Base-by-base conservation (phyloP, 108 stramenopile genomes). In the Nitzschia putrida region DNA sequence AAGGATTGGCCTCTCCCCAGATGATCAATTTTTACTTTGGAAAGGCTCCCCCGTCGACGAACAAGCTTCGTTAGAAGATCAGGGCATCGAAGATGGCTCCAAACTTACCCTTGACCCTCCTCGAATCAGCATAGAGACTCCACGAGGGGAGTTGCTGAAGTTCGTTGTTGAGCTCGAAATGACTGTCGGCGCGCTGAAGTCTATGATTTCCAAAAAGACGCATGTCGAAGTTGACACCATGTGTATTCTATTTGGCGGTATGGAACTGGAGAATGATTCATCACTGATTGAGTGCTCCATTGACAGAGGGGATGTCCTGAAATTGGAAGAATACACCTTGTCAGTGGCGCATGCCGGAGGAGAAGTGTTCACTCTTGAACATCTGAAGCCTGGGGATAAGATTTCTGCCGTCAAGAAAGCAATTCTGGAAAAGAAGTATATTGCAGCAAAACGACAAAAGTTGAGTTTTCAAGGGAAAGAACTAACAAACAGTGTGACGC, bases 191-290 rank as follows among this genome's bases (percentile, higher is more conserved):
- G 24, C 14, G 2, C 37, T 76, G 21, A 76, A 55, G 43, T 56
- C 44, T 22, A 57, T 20, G 12, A 37, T 76, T 45, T 41, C 34
- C 12, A 68, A 64, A 25, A 49, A 42, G 29, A 45, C 67, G 2
- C 42, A 49, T 0, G 23, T 69, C 16, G 26, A 67, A 24, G 50
- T 67, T 25, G 61, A 61, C 22, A 12, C 20, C 4, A 59, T 61
- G 34, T 69, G 74, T 49, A 76, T 76, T 16, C 50, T 76, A 61
- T 76, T 61, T 57, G 74, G 68, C 47, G 61, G 66, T 21, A 61
- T 64, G 8, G 67, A 76, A 41, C 53, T 76, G 23, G 41, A 45
- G n/a, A 50, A 68, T 23, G 13, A 44, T 11, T 54, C 47, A 20
- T 69, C 74, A 16, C 60, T 76, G 23, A 16, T 18, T 14, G 67